phyloP scores from a whole-genome alignment of 495 filamentous ascomycete genomes.

The Podospora australis region DNA sequence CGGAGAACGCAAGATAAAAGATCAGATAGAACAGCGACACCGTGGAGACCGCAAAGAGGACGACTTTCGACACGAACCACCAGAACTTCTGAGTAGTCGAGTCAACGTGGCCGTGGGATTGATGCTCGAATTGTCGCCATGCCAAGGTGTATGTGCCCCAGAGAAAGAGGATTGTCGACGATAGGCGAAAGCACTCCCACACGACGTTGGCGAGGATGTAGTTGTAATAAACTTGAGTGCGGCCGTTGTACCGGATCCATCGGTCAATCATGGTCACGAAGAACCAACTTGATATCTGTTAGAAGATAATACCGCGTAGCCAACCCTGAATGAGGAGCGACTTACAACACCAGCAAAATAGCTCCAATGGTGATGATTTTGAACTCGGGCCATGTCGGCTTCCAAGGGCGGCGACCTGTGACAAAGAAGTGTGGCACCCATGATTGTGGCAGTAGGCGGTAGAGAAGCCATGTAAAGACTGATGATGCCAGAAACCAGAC shows the following conservation, averaged over 20 bases:
- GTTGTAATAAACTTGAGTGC: background rate
- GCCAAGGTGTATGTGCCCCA: background rate
- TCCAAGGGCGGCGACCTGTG: background rate
- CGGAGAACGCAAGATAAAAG: background rate
- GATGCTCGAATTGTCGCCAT: background rate
- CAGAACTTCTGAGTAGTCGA: background rate
- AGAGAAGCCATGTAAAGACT: background rate
- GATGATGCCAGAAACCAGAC: background rate
- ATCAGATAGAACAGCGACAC: background rate
- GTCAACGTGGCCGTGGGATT: background rate
- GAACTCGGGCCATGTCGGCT: background rate
- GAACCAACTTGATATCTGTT: background rate
- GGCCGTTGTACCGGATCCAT: background rate
- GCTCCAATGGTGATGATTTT: background rate
- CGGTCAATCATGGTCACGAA: background rate
- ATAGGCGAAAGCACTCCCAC: background rate
- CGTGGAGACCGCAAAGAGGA: background rate
- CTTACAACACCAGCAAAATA: background rate
- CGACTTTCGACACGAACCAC: background rate
- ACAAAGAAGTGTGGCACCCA: background rate
- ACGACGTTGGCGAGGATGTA: background rate
- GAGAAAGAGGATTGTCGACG: background rate
- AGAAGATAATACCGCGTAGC: background rate
- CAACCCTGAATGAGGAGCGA: background rate
- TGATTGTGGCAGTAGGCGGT: background rate